Evolutionary conservation across 768 basidiomycete species (phyloP), one percentile per base, ranked within the genome.

Genomic region (Daedalea quercina): DNA sequence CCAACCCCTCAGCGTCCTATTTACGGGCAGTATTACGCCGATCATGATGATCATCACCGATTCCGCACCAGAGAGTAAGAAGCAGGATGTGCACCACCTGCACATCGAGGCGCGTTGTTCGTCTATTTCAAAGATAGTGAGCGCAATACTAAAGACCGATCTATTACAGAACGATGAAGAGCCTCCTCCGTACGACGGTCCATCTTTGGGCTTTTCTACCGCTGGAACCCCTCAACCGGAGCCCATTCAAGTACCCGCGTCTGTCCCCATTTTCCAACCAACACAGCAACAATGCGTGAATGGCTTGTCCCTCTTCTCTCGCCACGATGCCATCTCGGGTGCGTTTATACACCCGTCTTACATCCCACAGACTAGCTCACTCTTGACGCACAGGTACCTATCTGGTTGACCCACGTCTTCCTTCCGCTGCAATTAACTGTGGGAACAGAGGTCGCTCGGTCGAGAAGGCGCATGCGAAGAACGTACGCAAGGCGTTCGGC

Each of bases 201-300:
- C 28, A 31, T 31, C 28, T 31, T 4, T 11, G 4, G 28, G 28
- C 28, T 31, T 31, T 31, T 11, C 6, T 11, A 11, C 28, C 4
- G 28, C 28, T 31, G 6, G 11, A 11, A 11, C 28, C 11, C 11
- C 28, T 11, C 4, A 24, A 47, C 34, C 48, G 3, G 13, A 7
- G 13, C 48, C 48, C 19, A 15, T 25, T 15, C 40, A 25, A 34
- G 40, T 50, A 12, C 35, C 22, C 24, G 23, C 50, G 7, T 41
- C 50, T 17, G n/a, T 7, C 23, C n/a, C 37, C 7, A 23, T 43
- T 11, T 59, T 63, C 45, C 54, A 54, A 31, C 57, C 65, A 2
- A 47, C 53, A n/a, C 54, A 45, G 15, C 47, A 57, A 22, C 65
- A 66, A 50, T 60, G 57, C 17, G 63, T 64, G 28, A 66, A 66